Evolutionary conservation across 2,329 filamentous ascomycete genomes (phyloP), one percentile per base, ranked within the genome.

Genomic region (Colletotrichum sp.): DNA sequence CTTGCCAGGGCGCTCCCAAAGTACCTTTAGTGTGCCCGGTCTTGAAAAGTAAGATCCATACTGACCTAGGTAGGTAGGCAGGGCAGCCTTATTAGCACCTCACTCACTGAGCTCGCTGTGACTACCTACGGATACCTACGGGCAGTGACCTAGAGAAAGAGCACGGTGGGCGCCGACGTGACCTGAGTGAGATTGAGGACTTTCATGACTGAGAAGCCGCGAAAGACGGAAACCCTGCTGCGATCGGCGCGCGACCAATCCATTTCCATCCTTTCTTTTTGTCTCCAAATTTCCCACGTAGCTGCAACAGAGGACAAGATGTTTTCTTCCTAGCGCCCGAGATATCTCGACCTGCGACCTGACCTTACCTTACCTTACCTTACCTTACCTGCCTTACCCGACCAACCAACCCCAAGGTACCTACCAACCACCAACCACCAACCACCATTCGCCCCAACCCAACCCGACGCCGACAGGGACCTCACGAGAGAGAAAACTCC

Each of bases 161-260:
- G 43, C 43, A 21, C 10, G 43, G 43, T 52, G 43, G 43, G 43
- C 43, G 43, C n/a, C 43, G 43, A 48, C 18, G 24, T 28, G 10
- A 48, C 18, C 52, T 34, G 32, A 34, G 32, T 57, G 52, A 57
- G 52, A 60, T 24, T 59, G 55, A 59, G 55, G 55, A 59, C 55
- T 39, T 59, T 26, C 34, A 36, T 48, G 30, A 34, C 32, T 24
- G 32, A n/a, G 34, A 64, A 26, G 36, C 18, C n/a, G 34, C 59
- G 28, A 34, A 21, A 32, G 26, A 61, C 59, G 28, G 59, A 32
- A 65, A 65, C 61, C 61, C 61, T 36, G 61, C 61, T 72, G 55
- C 64, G 70, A 76, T 76, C 65, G 64, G 71, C 71, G 70, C 64
- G 74, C 74, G 28, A 74, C 74, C 74, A 76, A 76, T 73, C 69